Evolutionary conservation across 148 eudicot genomes (phyloP).

Genomic region (Fagopyrum homotropicum): DNA sequence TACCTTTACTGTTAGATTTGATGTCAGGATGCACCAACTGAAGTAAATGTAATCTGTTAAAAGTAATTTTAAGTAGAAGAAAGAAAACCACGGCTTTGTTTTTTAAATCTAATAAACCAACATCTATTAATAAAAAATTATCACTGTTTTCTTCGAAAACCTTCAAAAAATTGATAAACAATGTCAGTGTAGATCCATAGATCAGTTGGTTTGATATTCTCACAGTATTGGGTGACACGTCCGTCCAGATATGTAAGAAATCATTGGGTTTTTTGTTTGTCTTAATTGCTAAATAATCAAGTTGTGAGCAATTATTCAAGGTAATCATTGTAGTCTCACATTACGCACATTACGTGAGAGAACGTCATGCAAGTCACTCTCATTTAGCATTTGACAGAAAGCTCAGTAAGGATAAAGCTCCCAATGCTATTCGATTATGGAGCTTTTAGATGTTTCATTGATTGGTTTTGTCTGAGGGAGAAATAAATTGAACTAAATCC

Average conservation of each 20-base stretch:
- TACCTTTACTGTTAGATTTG: neutral
- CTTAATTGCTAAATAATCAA: neutral
- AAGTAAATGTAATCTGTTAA: no score
- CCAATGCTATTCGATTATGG: neutral
- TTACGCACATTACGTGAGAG: neutral
- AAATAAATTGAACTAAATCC: no score
- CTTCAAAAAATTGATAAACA: no score
- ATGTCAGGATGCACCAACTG: neutral
- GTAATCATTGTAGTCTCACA: slow-evolving; percentile 6
- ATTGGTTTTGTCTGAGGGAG: neutral
- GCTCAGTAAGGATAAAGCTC: neutral
- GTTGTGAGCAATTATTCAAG: neutral
- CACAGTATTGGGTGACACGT: no score
- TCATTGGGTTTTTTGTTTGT: neutral
- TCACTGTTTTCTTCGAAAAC: no score
- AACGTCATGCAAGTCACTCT: neutral
- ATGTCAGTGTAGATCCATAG: no score
- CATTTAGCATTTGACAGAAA: neutral
- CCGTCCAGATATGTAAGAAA: no score
- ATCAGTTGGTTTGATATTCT: no score
- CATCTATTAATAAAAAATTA: no score
- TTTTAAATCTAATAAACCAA: no score
- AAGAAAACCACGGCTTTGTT: no score
- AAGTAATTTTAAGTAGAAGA: no score
- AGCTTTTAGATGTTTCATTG: neutral